Evolutionary conservation across 345 rosid genomes (phyloP).

Genomic region (Adansonia digitata): DNA sequence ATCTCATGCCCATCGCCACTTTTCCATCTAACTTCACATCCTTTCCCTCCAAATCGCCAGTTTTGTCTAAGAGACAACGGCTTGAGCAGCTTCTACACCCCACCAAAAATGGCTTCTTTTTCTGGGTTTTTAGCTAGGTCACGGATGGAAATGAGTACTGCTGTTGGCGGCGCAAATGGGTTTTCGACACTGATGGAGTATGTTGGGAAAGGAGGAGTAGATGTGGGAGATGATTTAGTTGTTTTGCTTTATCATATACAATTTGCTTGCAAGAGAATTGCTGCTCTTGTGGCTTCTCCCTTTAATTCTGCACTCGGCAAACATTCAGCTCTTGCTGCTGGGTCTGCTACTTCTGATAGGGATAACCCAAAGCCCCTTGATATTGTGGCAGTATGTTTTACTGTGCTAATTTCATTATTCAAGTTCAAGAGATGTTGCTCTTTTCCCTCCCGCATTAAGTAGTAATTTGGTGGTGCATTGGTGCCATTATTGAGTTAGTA

Average conservation of each 20-base stretch:
- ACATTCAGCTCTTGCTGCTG: slow-evolving; percentile 27
- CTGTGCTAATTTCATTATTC: not conserved
- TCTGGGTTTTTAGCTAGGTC: slow-evolving; percentile 42
- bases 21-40: slow-evolving; percentile 21
- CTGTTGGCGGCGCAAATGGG: slow-evolving; percentile 19
- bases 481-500: not conserved
- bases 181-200: slow-evolving; percentile 42
- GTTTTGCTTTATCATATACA: slow-evolving; percentile 72
- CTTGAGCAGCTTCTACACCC: slow-evolving; percentile 5
- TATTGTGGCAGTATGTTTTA: slow-evolving; percentile 54
- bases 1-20: slow-evolving; percentile 22
- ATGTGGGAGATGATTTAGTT: slow-evolving; percentile 66
- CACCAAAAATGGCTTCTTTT: slow-evolving; percentile 49
- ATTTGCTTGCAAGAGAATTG: slow-evolving; percentile 87
- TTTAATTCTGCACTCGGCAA: slow-evolving; percentile 61
- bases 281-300: slow-evolving; percentile 88
- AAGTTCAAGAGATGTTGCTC: not conserved
- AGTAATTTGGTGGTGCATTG: not conserved
- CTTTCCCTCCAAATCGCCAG: slow-evolving; percentile 27
- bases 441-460: not conserved
- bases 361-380: slow-evolving; percentile 89
- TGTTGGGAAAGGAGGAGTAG: slow-evolving; percentile 47
- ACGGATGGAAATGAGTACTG: slow-evolving; percentile 21
- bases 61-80: slow-evolving; percentile 8
- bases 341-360: slow-evolving; percentile 44